These are phyloP conservation scores for Venturiaceae sp. DNA, from an alignment of 2,329 filamentous ascomycete genomes.

Conservation along the genomic window DNA sequence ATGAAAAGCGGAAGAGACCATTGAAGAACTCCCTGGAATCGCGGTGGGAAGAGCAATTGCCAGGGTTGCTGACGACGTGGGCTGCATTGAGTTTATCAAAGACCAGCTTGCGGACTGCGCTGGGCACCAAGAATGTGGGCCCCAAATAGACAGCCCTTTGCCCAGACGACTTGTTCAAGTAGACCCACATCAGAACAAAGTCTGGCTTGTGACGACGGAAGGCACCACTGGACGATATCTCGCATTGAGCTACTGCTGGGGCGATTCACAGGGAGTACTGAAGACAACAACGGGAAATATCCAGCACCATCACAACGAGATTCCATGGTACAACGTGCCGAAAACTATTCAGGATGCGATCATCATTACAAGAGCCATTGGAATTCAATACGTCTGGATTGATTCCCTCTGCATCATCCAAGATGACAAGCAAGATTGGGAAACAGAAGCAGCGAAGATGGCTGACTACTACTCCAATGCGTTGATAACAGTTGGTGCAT, in stretches of 20 bases:
- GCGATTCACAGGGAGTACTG: not conserved
- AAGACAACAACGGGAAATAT: not conserved
- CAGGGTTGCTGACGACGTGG: no score
- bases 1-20: no score
- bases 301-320: not conserved
- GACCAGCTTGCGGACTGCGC: no score
- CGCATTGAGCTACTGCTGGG: constrained; percentile 5
- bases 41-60: no score
- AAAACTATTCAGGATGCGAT: constrained; percentile 4
- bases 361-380: not conserved
- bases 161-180: no score
- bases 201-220: no score
- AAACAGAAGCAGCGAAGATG: not conserved
- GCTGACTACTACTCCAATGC: constrained; percentile 3
- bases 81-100: no score
- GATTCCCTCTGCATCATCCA: constrained; percentile 7
- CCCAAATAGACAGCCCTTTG: no score
- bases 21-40: no score
- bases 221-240: no score
- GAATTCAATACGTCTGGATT: constrained; percentile 3
- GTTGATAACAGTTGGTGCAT: constrained; percentile 2
- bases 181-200: no score
- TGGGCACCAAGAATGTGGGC: no score
- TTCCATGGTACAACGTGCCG: not conserved
- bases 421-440: constrained; percentile 5